Percentiles rank a stretch among this genome's conserved stretches.
These are phyloP conservation scores for Noccaea bulbosa DNA, from an alignment of 345 rosid species.

Conservation along the genomic window DNA sequence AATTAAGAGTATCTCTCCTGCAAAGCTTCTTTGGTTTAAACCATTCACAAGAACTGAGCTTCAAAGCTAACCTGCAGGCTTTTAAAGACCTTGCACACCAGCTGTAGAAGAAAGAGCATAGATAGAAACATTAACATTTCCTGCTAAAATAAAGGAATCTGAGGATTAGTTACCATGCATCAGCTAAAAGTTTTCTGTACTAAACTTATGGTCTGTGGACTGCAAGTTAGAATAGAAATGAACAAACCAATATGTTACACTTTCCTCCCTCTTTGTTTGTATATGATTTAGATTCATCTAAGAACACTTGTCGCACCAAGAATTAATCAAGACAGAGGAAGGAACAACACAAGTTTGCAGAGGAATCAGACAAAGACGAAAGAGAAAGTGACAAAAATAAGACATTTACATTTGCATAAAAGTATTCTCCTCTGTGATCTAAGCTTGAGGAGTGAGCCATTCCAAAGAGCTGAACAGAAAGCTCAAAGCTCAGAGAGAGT, in stretches of 20 bases:
- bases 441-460: conserved; percentile 25
- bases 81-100: conserved; percentile 16
- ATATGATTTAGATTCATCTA: not conserved
- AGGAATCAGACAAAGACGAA: conserved; percentile 29
- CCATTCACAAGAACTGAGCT: conserved; percentile 9
- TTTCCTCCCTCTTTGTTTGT: not conserved
- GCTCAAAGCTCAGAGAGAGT: no score
- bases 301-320: conserved; percentile 1
- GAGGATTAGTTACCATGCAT: conserved; percentile 10
- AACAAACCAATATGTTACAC: not conserved
- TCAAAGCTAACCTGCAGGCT: conserved; percentile 31
- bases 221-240: not conserved
- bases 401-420: conserved; percentile 35
- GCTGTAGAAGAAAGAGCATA: conserved; percentile 12
- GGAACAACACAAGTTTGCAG: conserved; percentile 26
- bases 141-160: not conserved
- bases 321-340: not conserved
- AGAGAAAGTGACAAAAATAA: not conserved
- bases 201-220: conserved; percentile 9
- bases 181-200: not conserved
- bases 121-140: conserved; percentile 2
- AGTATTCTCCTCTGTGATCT: conserved; percentile 27
- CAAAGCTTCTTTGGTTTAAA: not conserved
- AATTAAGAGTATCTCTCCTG: not conserved
- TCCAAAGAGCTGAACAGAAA: no score